These are phyloP conservation scores for Anthostomella pinea DNA, from an alignment of 2,329 filamentous ascomycete genomes.

Conservation along the genomic window DNA sequence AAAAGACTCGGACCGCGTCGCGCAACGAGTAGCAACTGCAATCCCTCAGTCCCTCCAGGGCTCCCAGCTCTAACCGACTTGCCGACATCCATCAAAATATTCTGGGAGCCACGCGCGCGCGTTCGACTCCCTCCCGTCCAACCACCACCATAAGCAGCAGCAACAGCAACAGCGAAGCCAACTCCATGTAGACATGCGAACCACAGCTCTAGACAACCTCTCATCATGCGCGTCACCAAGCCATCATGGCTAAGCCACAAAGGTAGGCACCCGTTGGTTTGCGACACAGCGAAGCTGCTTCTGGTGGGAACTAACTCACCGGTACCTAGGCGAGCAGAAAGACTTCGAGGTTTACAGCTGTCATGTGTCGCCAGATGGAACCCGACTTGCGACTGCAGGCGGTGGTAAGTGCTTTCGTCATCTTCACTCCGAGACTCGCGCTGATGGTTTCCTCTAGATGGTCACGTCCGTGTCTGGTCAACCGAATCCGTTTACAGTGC, in stretches of 20 bases:
- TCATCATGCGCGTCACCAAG: conserved; percentile 81
- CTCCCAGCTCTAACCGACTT: background rate
- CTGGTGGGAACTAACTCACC: conserved; percentile 14
- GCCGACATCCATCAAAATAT: background rate
- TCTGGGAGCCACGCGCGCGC: background rate
- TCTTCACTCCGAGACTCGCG: conserved; percentile 4
- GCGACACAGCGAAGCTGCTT: conserved; percentile 9
- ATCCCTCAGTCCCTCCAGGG: background rate
- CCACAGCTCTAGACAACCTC: conserved; percentile 19
- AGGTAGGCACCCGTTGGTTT: conserved; percentile 49
- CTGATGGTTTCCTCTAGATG: conserved; percentile 55
- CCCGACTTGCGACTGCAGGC: conserved; percentile 86
- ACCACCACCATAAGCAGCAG: background rate
- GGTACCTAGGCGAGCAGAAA: conserved; percentile 76
- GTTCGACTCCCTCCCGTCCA: background rate
- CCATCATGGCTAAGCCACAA: conserved; percentile 94
- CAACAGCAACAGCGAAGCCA: background rate
- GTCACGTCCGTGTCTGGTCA: conserved; percentile 96
- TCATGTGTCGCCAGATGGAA: conserved; percentile 92
- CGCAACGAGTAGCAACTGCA: conserved; percentile 19
- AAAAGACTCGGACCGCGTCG: conserved; percentile 27
- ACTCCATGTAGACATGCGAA: conserved; percentile 32
- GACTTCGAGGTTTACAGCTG: conserved; percentile 99
- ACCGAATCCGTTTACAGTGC: conserved; percentile 89
- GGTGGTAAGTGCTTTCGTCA: conserved; percentile 60